Conservation (phyloP, 352 stramenopile species). For the Phytophthora podocarpi region DNA sequence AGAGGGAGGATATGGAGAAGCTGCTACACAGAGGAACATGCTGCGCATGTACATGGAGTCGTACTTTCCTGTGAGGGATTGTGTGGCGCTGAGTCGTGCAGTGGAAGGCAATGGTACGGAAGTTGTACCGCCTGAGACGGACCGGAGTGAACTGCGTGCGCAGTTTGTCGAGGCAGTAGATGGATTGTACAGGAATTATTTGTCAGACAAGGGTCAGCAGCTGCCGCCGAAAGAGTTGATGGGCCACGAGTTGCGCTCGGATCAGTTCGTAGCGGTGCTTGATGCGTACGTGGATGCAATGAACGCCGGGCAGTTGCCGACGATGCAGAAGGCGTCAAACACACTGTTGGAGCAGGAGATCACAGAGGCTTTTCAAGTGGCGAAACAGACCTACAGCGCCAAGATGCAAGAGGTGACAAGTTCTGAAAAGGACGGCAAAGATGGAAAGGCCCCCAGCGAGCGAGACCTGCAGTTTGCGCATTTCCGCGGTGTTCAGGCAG, state of each 20-base stretch:
- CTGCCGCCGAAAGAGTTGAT: conserved; percentile 56
- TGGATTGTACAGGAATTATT: conserved; percentile 46
- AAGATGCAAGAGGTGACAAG: conserved; percentile 6
- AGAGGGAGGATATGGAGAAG: conserved; percentile 62
- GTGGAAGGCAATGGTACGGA: conserved; percentile 40
- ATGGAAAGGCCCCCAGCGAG: not conserved
- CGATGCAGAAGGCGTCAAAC: conserved; percentile 51
- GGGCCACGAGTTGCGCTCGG: conserved; percentile 35
- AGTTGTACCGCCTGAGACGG: conserved; percentile 14
- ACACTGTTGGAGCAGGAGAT: conserved; percentile 48
- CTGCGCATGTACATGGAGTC: conserved; percentile 64
- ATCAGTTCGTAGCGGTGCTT: conserved; percentile 48
- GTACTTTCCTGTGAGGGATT: conserved; percentile 50
- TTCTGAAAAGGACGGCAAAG: not conserved
- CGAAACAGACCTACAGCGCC: conserved; percentile 31
- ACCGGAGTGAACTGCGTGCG: conserved; percentile 38
- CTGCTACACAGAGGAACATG: conserved; percentile 53
- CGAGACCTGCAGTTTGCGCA: conserved; percentile 37
- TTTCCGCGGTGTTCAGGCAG: conserved; percentile 33
- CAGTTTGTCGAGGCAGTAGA: conserved; percentile 68
- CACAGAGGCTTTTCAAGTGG: conserved; percentile 33
- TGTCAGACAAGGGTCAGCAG: conserved; percentile 40
- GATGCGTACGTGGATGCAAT: conserved; percentile 51
- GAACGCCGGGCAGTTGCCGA: conserved; percentile 46
- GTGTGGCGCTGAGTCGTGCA: conserved; percentile 52